Evolutionary conservation across 768 basidiomycete genomes (phyloP), one percentile per base, ranked within the genome.

Genomic region (Suillus subaureus): DNA sequence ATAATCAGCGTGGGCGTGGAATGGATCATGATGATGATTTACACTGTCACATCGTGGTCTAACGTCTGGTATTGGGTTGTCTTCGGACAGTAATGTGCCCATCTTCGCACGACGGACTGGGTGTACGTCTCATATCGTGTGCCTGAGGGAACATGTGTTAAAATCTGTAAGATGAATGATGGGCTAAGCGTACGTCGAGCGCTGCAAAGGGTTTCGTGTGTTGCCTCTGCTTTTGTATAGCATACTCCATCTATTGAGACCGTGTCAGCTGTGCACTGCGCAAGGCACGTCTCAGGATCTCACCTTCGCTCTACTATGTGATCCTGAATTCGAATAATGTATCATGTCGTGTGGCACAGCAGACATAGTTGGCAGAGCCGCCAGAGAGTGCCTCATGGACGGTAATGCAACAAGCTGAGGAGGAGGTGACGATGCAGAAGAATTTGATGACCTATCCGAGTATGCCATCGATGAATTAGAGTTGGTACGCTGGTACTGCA

Each of bases 311-410:
- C 58, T 73, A 39, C 77, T 77, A 61, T 78, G 69, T 0, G 72
- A 68, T 1, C 70, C 67, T 4, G 75, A 67, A 42, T 77, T 77
- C 31, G 61, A 61, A 42, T 75, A 69, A 66, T 78, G 74, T 60
- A 77, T 52, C 76, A 77, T 77, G 51, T 71, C 75, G 3, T 70
- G 62, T 49, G 76, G 76, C 16, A 77, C 40, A 18, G 74, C 66
- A 37, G 74, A 74, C 74, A 77, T 77, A 21, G 70, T 72, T 4
- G 76, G 76, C 11, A 77, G 70, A 2, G 69, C 61, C 31, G 73
- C 75, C 61, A 77, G 72, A 63, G 74, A 75, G 64, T 78, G 76
- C 7, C 66, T 74, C 75, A 77, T 73, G 66, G 77, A 71, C 2
- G 76, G 76, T 12, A 78, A 69, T 35, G 76, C 65, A 13, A 69